A percentile compares a stretch with the other conserved stretches of the same genome.
These are phyloP conservation scores for Penicillium sp. DNA, from an alignment of 2,329 filamentous ascomycete genomes.

Conservation along the genomic window DNA sequence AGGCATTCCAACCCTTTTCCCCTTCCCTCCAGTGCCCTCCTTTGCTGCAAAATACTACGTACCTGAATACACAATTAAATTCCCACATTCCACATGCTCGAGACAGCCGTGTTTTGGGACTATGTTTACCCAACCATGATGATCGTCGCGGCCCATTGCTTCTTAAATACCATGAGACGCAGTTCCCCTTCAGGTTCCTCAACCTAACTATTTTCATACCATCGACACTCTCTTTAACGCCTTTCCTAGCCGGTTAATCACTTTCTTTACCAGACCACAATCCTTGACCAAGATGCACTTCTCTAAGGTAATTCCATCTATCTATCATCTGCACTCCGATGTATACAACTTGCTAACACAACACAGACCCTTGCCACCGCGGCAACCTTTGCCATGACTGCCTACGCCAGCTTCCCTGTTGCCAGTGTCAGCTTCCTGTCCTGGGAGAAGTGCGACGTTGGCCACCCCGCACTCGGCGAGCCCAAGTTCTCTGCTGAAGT, in stretches of 20 bases:
- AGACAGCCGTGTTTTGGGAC: background rate
- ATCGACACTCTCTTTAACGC: conserved; percentile 5
- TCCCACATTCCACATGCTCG: conserved; percentile 11
- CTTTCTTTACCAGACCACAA: background rate
- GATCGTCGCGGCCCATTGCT: conserved; percentile 8
- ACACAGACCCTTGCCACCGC: conserved; percentile 17
- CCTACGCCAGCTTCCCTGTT: conserved; percentile 17
- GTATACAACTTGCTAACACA: background rate
- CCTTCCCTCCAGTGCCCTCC: background rate
- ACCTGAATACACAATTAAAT: background rate
- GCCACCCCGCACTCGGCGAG: conserved; percentile 11
- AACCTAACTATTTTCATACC: background rate
- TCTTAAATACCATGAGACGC: conserved; percentile 15
- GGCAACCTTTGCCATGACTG: conserved; percentile 16
- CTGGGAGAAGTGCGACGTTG: conserved; percentile 20
- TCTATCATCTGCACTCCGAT: background rate
- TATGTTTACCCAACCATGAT: conserved; percentile 9
- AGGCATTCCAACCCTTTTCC: conserved; percentile 15
- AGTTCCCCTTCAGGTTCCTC: background rate
- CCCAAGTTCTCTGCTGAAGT: conserved; percentile 12
- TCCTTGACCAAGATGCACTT: conserved; percentile 19
- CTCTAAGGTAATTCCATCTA: conserved; percentile 12
- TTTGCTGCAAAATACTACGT: background rate
- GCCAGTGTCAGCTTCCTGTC: conserved; percentile 20
- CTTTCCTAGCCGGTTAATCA: background rate